Evolutionary conservation across 805 yeast species (phyloP), one percentile per base, ranked within the genome.

Genomic region (Candida bentonensis): DNA sequence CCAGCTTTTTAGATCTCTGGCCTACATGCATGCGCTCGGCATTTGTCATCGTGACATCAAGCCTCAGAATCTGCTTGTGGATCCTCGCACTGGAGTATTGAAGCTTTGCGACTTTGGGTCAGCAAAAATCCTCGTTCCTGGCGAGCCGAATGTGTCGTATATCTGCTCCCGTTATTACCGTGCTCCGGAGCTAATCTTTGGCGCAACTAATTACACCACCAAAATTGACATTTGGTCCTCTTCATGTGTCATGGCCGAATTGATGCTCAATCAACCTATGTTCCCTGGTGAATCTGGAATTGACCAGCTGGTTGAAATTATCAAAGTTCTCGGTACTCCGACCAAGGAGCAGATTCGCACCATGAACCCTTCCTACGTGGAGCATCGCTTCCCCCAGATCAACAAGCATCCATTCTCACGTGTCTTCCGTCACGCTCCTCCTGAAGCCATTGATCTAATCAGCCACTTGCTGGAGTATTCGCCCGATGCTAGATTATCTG

Each of bases 261-360:
- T 92, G 56, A 76, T 88, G 50, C 72, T 92, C 46, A 97, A 98
- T 15, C 96, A 87, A 61, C 98, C 98, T 13, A 68, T 92, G 51
- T 92, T 92, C 66, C 98, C 98, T 11, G 98, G 98, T 40, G 97
- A 92, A 61, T 79, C 88, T 48, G 97, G 98, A 30, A 89, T 92
- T 47, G 98, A 92, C 62, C 98, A 92, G 64, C 73, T 89, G 55
- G 97, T 89, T 17, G 98, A 89, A 63, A 89, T 89, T 54, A 89
- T 89, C 61, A 92, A 92, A 65, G 84, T 89, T 22, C 70, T 92
- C 58, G 98, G 98, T 15, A 89, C 98, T 1, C 98, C 98, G 4
- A 72, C 94, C 15, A 77, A 82, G 46, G 95, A 87, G 41, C 95
- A 89, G 63, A 89, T 89, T 53, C 75, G 79, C 59, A 75, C 87